Base-by-base conservation (phyloP, 495 filamentous ascomycete species). In the Parathielavia hyrcaniae region DNA sequence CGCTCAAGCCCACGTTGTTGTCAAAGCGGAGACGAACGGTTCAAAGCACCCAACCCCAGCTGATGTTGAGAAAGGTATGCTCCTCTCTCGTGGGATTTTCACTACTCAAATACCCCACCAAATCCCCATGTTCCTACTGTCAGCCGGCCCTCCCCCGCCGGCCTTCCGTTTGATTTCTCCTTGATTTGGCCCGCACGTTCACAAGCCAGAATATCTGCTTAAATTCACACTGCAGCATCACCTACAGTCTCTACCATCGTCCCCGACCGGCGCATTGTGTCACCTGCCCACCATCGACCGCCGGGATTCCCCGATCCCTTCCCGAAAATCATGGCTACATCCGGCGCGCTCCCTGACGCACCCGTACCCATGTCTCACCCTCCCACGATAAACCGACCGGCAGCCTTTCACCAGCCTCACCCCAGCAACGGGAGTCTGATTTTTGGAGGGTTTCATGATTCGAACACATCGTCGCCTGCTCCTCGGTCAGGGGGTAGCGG, bases 391-490 rank as follows among this genome's bases (percentile, higher is more conserved):
- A 58, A 60, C 26, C 62, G 41, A 1, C 60, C 59, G 11, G 50
- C 26, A 3, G 26, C 38, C 14, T 64, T 63, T 32, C 73, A 74
- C 47, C 66, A 71, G n/a, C 65, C 66, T 30, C 71, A 71, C 46
- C 67, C 69, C 30, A 76, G 75, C 61, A 76, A 75, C 50, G 72
- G 71, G 47, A 75, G 75, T 55, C 57, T 80, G 45, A 61, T 75
- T 46, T 78, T 77, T 57, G 74, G 73, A 17, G 69, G 60, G 0
- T 70, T 73, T 50, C 59, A 69, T 20, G 71, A 72, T n/a, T 81
- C 79, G 14, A 75, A 77, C 54, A 69, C 69, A 11, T 76, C 77
- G 1, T 80, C 77, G 8, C 79, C 79, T 12, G 75, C 64, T 11
- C 75, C 76, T 50, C 74, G 62, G 13, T 61, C 68, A 0, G 66